phyloP scores from a whole-genome alignment of 225 moss, liverwort and hornwort genomes.

The Antitrichia curtipendula region DNA sequence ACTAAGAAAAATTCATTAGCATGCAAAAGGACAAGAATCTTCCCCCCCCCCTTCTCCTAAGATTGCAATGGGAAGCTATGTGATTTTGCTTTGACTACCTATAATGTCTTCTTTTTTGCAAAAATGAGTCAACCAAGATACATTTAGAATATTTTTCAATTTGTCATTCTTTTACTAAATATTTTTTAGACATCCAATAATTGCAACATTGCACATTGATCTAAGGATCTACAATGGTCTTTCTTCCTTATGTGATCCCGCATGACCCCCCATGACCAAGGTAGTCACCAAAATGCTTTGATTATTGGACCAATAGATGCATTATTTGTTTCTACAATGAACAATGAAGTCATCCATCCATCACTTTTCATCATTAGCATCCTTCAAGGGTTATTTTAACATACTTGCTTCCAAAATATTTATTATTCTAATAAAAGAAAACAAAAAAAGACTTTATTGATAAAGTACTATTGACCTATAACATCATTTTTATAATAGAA shows the following conservation, averaged over 20 bases:
- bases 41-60: rapidly evolving
- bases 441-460: neutral
- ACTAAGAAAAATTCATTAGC: neutral
- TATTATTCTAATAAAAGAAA: neutral
- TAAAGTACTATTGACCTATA: no score
- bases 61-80: neutral
- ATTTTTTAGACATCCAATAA: neutral
- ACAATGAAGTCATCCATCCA: no score
- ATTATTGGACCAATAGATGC: no score
- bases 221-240: rapidly evolving
- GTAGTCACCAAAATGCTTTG: no score
- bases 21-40: neutral
- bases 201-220: rapidly evolving
- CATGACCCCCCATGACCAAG: no score
- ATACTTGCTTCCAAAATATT: neutral
- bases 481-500: neutral
- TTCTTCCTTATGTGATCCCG: no score
- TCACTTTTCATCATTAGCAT: no score
- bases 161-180: neutral
- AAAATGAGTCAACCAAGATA: neutral
- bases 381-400: no score
- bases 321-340: no score
- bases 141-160: neutral
- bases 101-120: neutral
- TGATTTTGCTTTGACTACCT: neutral